Conservation (phyloP, 2,329 filamentous ascomycete genomes). For the Trichoderma gracile region DNA sequence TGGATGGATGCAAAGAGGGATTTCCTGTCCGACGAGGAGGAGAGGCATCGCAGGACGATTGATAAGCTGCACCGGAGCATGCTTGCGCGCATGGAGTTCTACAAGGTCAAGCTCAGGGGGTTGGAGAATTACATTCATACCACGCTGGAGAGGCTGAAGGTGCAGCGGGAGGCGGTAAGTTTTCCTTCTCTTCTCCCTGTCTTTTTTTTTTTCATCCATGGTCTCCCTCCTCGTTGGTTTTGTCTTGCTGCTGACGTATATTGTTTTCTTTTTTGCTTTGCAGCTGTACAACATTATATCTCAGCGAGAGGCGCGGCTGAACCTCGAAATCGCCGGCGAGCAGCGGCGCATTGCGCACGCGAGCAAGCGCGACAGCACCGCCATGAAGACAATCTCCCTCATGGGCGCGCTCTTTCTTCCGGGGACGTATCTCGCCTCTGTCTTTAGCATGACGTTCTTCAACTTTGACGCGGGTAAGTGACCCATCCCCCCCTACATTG, state of each 20-base stretch:
- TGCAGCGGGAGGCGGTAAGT: slow-evolving; percentile 62
- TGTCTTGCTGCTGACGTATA: no score
- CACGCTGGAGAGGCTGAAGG: slow-evolving; percentile 60
- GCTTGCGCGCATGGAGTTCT: slow-evolving; percentile 58
- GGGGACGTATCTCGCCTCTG: slow-evolving; percentile 61
- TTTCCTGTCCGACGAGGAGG: slow-evolving; percentile 33
- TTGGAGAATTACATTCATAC: slow-evolving; percentile 64
- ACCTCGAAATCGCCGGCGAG: slow-evolving; percentile 62
- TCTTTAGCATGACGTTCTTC: slow-evolving; percentile 69
- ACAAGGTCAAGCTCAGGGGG: slow-evolving; percentile 60
- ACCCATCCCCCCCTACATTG: no score
- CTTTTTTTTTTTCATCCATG: no score
- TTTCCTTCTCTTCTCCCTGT: neutral
- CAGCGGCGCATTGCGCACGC: slow-evolving; percentile 61
- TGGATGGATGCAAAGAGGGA: slow-evolving; percentile 29
- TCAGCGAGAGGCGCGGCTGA: slow-evolving; percentile 64
- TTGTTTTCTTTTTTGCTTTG: no score
- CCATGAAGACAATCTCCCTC: slow-evolving; percentile 66
- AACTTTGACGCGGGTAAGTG: slow-evolving; percentile 51
- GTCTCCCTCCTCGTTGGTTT: neutral
- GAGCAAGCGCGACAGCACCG: slow-evolving; percentile 61
- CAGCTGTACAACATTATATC: slow-evolving; percentile 69
- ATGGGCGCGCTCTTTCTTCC: slow-evolving; percentile 65
- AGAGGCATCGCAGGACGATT: slow-evolving; percentile 38
- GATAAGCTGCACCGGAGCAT: slow-evolving; percentile 55